A percentile compares a stretch with the other conserved stretches of the same genome.
Evolutionary conservation across 192 early-diverging fungal genomes (phyloP).

Genomic region (Piromyces finnis): DNA sequence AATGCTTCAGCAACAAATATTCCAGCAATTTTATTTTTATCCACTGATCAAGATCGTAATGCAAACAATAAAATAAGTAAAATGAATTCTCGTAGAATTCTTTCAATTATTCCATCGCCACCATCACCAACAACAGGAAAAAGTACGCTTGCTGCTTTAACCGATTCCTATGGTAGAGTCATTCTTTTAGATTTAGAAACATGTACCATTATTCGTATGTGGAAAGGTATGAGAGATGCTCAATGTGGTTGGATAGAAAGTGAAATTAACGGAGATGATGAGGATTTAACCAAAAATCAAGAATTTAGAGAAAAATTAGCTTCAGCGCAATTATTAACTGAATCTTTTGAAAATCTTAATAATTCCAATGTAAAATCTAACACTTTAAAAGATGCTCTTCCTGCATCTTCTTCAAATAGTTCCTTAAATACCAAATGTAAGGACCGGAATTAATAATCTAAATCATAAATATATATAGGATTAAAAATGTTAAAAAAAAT

Average conservation of each 20-base stretch:
- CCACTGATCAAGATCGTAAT: conserved; percentile 21
- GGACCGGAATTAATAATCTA: too few relatives aligned
- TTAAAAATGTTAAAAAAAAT: too few relatives aligned
- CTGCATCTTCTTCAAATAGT: neutral
- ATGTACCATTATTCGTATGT: conserved; percentile 46
- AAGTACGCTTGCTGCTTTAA: conserved; percentile 30
- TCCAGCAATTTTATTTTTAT: conserved; percentile 23
- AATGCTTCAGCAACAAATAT: conserved; percentile 28
- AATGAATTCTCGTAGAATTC: conserved; percentile 12
- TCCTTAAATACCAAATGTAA: too few relatives aligned
- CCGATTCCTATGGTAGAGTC: conserved; percentile 43
- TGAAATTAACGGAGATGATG: conserved; percentile 17
- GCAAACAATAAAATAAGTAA: neutral
- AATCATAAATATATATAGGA: too few relatives aligned
- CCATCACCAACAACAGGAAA: conserved; percentile 12
- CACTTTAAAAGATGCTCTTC: neutral
- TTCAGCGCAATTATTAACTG: neutral
- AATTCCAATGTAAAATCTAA: neutral
- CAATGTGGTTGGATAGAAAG: conserved; percentile 43
- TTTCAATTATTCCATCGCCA: conserved; percentile 25
- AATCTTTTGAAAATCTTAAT: neutral
- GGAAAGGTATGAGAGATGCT: conserved; percentile 53
- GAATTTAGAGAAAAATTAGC: neutral
- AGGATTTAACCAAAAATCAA: neutral
- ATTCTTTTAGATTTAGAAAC: conserved; percentile 41